Percentiles rank a stretch among this genome's conserved stretches.
Conservation (phyloP, 345 rosid genomes). For the Combretum micranthum region DNA sequence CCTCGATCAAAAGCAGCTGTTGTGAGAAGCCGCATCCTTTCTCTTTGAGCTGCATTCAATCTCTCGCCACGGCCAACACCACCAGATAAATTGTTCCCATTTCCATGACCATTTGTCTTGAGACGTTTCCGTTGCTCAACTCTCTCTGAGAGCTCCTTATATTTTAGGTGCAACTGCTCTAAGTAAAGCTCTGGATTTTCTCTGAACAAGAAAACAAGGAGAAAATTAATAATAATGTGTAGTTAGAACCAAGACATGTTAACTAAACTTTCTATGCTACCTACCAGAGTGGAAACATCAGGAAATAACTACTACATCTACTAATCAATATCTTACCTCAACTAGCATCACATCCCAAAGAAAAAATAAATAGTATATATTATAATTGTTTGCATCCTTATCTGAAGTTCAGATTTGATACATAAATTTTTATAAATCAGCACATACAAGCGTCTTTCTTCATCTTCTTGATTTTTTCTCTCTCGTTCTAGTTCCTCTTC, state of each 20-base stretch:
- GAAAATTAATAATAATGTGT: conserved; percentile 1
- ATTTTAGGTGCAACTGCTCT: conserved; percentile 58
- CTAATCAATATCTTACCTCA: no score
- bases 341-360: no score
- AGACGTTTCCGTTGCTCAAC: conserved; percentile 81
- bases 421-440: conserved; percentile 8
- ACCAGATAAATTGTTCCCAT: conserved; percentile 63
- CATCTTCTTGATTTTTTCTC: conserved; percentile 69
- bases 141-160: conserved; percentile 73
- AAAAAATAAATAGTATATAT: no score
- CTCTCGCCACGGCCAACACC: conserved; percentile 95
- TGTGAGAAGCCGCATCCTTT: conserved; percentile 91
- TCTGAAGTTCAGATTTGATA: not conserved
- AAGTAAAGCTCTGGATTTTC: conserved; percentile 83
- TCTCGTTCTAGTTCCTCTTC: conserved; percentile 82
- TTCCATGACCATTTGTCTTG: conserved; percentile 71
- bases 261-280: not conserved
- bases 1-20: conserved; percentile 97
- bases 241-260: not conserved
- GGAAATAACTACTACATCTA: no score
- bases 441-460: conserved; percentile 78
- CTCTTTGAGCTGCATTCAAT: conserved; percentile 90
- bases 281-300: no score
- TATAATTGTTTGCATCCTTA: no score
- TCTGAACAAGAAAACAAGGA: conserved; percentile 27